Evolutionary conservation across 768 basidiomycete species (phyloP).

Genomic region (Trametes villosa): DNA sequence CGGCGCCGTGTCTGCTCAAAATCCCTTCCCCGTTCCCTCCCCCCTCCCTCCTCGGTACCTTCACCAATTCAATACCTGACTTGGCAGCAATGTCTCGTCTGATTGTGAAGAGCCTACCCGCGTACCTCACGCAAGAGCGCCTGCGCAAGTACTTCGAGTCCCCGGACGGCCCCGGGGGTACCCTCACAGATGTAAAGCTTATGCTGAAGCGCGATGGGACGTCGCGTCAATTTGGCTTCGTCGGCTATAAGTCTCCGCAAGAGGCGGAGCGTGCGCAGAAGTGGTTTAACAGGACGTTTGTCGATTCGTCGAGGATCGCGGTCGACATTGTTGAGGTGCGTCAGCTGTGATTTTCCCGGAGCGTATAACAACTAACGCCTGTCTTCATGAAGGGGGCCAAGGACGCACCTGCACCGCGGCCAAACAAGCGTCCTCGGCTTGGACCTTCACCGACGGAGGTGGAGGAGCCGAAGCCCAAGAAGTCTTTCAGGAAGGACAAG

Average conservation of each 20-base stretch:
- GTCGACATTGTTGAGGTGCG: conserved; percentile 81
- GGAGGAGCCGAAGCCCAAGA: conserved; percentile 22
- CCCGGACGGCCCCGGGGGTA: conserved; percentile 60
- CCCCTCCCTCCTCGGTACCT: conserved; percentile 2
- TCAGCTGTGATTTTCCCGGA: conserved; percentile 6
- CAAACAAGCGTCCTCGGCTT: conserved; percentile 69
- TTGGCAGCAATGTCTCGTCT: conserved; percentile 69
- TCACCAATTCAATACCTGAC: neutral
- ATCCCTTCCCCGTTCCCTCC: neutral
- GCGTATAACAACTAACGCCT: neutral
- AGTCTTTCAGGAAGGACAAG: neutral
- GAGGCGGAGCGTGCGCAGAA: conserved; percentile 76
- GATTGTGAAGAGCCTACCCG: conserved; percentile 80
- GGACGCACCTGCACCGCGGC: conserved; percentile 67
- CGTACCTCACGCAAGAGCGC: conserved; percentile 63
- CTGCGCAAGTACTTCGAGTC: conserved; percentile 73
- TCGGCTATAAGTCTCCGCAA: conserved; percentile 82
- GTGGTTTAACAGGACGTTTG: conserved; percentile 86
- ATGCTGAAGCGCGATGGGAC: conserved; percentile 77
- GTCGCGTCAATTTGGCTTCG: conserved; percentile 87
- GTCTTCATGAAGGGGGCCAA: conserved; percentile 57
- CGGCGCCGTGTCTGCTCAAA: neutral
- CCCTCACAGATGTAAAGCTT: conserved; percentile 86
- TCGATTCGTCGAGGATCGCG: conserved; percentile 76
- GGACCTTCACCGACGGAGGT: conserved; percentile 36